A percentile compares a stretch with the other conserved stretches of the same genome.
Conservation (phyloP, 108 stramenopile species). For the Fragilariopsis cylindrus region DNA sequence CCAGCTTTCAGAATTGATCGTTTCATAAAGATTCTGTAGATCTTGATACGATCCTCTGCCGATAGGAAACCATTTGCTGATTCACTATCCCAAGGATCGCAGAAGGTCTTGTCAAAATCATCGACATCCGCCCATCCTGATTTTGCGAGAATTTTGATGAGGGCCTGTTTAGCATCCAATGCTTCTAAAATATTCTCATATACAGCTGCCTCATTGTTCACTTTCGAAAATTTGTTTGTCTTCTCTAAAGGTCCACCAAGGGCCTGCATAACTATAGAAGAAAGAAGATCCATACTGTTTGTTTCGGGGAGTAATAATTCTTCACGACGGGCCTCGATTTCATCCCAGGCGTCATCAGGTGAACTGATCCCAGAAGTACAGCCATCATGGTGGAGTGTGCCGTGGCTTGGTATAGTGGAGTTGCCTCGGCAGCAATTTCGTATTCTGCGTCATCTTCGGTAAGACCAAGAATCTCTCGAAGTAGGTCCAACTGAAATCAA, state of each 20-base stretch:
- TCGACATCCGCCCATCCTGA: conserved; percentile 78
- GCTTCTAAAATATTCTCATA: conserved; percentile 70
- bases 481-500: conserved; percentile 54
- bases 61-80: conserved; percentile 77
- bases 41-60: conserved; percentile 59
- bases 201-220: conserved; percentile 78
- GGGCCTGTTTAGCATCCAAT: conserved; percentile 68
- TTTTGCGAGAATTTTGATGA: conserved; percentile 56
- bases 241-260: conserved; percentile 74
- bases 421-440: conserved; percentile 62
- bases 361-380: conserved; percentile 45
- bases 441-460: conserved; percentile 62
- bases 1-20: conserved; percentile 56
- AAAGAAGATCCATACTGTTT: conserved; percentile 50
- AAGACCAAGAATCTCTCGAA: conserved; percentile 67
- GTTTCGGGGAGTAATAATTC: conserved; percentile 69
- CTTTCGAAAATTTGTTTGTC: conserved; percentile 68
- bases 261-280: conserved; percentile 75
- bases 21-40: conserved; percentile 74
- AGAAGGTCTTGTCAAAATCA: conserved; percentile 67
- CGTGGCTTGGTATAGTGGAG: conserved; percentile 64
- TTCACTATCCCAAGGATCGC: conserved; percentile 62
- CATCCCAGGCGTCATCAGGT: conserved; percentile 68
- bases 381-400: conserved; percentile 61
- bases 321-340: conserved; percentile 60